A percentile compares a stretch with the other conserved stretches of the same genome.
Conservation (phyloP, 2,329 filamentous ascomycete genomes). For the Gnomoniopsis sp. region DNA sequence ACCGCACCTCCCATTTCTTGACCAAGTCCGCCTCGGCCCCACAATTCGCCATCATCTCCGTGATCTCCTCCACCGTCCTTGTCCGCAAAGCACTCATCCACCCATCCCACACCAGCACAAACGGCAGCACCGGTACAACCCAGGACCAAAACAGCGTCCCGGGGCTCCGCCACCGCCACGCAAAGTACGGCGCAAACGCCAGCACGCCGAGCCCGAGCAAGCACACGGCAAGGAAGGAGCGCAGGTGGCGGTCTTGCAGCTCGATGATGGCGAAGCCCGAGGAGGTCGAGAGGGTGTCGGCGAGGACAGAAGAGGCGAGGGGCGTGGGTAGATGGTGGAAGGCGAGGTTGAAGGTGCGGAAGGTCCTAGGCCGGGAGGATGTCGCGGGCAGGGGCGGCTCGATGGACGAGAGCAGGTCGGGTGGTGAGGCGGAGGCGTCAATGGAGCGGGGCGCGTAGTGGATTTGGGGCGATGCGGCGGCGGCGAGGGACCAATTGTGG, state of each 20-base stretch:
- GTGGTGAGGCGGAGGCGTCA: conserved; percentile 61
- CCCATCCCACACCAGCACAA: conserved; percentile 67
- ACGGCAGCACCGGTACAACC: conserved; percentile 62
- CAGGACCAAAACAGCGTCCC: conserved; percentile 64
- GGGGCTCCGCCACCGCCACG: conserved; percentile 49
- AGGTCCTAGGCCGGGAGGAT: conserved; percentile 42
- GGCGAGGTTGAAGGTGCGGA: conserved; percentile 68
- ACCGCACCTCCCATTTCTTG: conserved; percentile 45
- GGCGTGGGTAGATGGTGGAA: conserved; percentile 75
- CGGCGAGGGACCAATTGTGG: conserved; percentile 54
- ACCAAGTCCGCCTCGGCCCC: conserved; percentile 35
- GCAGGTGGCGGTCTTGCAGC: conserved; percentile 62
- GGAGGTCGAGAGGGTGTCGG: conserved; percentile 60
- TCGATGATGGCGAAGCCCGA: conserved; percentile 72
- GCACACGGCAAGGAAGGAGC: conserved; percentile 51
- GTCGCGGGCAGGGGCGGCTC: neutral
- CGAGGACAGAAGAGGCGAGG: conserved; percentile 57
- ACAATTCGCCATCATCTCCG: conserved; percentile 53
- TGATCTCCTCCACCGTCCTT: conserved; percentile 62
- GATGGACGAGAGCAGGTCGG: conserved; percentile 36
- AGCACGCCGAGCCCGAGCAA: conserved; percentile 51
- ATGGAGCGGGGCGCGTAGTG: conserved; percentile 58
- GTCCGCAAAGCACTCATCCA: conserved; percentile 65
- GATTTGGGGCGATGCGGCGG: conserved; percentile 51
- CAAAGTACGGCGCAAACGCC: conserved; percentile 49